Evolutionary conservation across 257 asterid genomes (phyloP).

Genomic region (Lantana camara): DNA sequence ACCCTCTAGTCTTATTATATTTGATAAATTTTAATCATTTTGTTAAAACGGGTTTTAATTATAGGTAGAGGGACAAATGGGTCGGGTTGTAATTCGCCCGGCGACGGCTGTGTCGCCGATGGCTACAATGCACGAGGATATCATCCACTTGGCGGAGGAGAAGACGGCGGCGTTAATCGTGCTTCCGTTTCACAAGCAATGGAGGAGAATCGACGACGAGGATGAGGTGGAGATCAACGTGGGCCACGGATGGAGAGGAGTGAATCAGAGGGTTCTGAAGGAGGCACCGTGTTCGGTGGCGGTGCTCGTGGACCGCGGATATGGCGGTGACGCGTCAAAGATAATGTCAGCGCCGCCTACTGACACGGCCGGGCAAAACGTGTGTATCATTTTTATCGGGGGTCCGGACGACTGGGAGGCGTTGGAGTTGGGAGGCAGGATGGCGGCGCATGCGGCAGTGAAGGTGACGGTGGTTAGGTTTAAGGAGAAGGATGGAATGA

Average conservation of each 20-base stretch:
- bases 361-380: slow-evolving; percentile 29
- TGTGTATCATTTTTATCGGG: slow-evolving; percentile 53
- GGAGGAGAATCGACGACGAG: slow-evolving; percentile 35
- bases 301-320: slow-evolving; percentile 48
- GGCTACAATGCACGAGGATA: slow-evolving; percentile 49
- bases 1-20: no score
- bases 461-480: slow-evolving; percentile 45
- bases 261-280: slow-evolving; percentile 37
- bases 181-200: slow-evolving; percentile 44
- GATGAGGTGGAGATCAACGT: slow-evolving; percentile 34
- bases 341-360: slow-evolving; percentile 10
- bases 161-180: slow-evolving; percentile 37
- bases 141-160: slow-evolving; percentile 45
- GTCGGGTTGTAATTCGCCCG: slow-evolving; percentile 32
- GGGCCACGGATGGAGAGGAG: slow-evolving; percentile 42
- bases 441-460: slow-evolving; percentile 56
- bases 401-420: slow-evolving; percentile 59
- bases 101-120: slow-evolving; percentile 38
- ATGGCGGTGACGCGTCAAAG: slow-evolving; percentile 18
- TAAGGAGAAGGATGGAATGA: not conserved
- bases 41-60: not conserved
- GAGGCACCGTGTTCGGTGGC: slow-evolving; percentile 47
- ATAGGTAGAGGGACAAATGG: slow-evolving; percentile 34
- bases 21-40: no score
- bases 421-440: slow-evolving; percentile 46